Evolutionary conservation across 2,329 filamentous ascomycete genomes (phyloP).

Genomic region (Fusarium anguioides): DNA sequence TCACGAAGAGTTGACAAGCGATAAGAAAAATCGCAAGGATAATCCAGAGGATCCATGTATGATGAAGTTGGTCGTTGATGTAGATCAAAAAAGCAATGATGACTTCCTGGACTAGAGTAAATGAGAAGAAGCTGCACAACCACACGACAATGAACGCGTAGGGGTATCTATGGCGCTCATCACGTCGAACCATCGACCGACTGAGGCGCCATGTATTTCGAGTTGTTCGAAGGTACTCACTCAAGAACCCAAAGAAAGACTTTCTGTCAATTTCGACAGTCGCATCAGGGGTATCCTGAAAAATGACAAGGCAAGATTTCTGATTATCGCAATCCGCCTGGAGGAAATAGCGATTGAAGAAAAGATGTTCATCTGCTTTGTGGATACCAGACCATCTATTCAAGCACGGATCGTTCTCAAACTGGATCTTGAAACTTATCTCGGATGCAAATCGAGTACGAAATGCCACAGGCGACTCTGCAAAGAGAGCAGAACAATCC

Average conservation of each 20-base stretch:
- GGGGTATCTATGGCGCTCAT: background rate
- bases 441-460: background rate
- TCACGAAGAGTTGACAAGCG: background rate
- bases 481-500: conserved; percentile 14
- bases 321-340: background rate
- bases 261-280: background rate
- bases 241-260: conserved; percentile 1
- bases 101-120: conserved; percentile 10
- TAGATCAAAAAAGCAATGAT: background rate
- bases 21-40: background rate
- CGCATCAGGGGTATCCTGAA: conserved; percentile 10
- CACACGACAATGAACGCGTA: conserved; percentile 1
- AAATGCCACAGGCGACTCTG: conserved; percentile 13
- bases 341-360: conserved; percentile 21
- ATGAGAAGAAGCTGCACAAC: conserved; percentile 13
- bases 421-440: background rate
- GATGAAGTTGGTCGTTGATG: background rate
- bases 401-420: conserved; percentile 23
- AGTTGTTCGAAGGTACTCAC: conserved; percentile 4
- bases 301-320: background rate
- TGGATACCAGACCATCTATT: conserved; percentile 15
- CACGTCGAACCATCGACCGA: background rate
- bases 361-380: conserved; percentile 27
- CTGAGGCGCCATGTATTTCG: conserved; percentile 15
- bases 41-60: background rate